These are phyloP conservation scores for Paramecium biaurelia DNA, from an alignment of 73 alveolate genomes.

Conservation along the genomic window DNA sequence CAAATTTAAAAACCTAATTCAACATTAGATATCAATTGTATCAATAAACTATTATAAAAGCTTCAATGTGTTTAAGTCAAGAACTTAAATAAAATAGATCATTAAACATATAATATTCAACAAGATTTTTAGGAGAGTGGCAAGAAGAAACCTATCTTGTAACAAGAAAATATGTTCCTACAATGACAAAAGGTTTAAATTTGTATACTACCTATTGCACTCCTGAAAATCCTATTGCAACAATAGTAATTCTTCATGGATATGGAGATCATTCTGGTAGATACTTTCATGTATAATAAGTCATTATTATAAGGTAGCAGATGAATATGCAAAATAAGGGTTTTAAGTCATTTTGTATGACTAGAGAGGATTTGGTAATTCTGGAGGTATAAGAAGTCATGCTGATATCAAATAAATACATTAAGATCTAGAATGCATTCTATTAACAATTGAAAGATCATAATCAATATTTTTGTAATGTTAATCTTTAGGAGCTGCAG, in stretches of 20 bases:
- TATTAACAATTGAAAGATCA: not conserved
- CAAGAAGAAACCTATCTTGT: not conserved
- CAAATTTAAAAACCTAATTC: not conserved
- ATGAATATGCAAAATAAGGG: not conserved
- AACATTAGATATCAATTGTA: not conserved
- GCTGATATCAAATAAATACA: not conserved
- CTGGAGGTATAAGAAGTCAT: not conserved
- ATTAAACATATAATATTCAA: no score
- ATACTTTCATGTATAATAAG: no score
- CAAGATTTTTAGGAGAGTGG: slow-evolving; percentile 36
- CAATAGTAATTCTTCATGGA: no score
- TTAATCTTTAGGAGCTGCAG: slow-evolving; percentile 3
- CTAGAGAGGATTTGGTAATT: slow-evolving; percentile 40
- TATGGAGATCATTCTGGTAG: no score
- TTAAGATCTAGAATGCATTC: not conserved
- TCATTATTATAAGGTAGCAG: no score
- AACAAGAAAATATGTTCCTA: no score
- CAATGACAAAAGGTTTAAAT: no score
- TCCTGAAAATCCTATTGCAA: no score
- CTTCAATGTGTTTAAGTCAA: not conserved
- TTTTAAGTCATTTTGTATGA: not conserved
- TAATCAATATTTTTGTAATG: slow-evolving; percentile 37
- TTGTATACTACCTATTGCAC: no score
- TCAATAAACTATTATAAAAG: not conserved
- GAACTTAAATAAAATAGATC: not conserved